Evolutionary conservation across 2,329 filamentous ascomycete species (phyloP).

Genomic region (Rhexocercosporidium sp.): DNA sequence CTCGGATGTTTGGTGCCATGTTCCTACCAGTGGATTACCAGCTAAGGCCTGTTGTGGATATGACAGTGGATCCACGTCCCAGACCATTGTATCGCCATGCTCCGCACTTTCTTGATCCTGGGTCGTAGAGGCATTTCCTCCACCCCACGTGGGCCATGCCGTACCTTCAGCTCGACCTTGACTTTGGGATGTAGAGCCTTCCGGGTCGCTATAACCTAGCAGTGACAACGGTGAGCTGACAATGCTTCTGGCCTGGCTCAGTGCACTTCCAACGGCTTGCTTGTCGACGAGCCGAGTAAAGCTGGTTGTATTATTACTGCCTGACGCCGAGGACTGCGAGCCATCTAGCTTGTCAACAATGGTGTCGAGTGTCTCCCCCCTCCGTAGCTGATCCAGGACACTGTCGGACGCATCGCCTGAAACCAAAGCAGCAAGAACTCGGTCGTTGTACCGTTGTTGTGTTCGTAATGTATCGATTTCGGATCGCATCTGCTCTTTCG

Average conservation of each 20-base stretch:
- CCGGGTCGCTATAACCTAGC: constrained; percentile 53
- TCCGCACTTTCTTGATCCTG: neutral
- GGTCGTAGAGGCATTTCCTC: neutral
- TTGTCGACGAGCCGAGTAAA: constrained; percentile 46
- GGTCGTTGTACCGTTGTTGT: constrained; percentile 59
- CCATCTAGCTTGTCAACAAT: constrained; percentile 60
- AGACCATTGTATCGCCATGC: constrained; percentile 41
- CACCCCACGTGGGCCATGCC: constrained; percentile 23
- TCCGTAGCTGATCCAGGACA: constrained; percentile 57
- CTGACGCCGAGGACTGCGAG: constrained; percentile 39
- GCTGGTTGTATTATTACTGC: constrained; percentile 36
- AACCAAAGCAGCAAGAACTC: constrained; percentile 58
- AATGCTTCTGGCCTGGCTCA: constrained; percentile 47
- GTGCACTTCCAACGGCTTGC: constrained; percentile 32
- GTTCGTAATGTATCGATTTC: constrained; percentile 63
- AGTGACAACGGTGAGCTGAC: constrained; percentile 52
- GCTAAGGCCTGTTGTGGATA: constrained; percentile 49
- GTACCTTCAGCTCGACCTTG: constrained; percentile 28
- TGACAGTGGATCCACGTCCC: constrained; percentile 31
- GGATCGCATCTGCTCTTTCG: constrained; percentile 63
- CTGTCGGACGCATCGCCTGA: constrained; percentile 47
- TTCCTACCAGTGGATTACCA: constrained; percentile 49
- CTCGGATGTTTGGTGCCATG: constrained; percentile 27
- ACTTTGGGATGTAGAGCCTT: constrained; percentile 28
- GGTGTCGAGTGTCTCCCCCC: constrained; percentile 58